Percentiles rank a stretch among this genome's conserved stretches.
phyloP scores from a whole-genome alignment of 2,329 filamentous ascomycete species.

The Fragosphaeria purpurea region DNA sequence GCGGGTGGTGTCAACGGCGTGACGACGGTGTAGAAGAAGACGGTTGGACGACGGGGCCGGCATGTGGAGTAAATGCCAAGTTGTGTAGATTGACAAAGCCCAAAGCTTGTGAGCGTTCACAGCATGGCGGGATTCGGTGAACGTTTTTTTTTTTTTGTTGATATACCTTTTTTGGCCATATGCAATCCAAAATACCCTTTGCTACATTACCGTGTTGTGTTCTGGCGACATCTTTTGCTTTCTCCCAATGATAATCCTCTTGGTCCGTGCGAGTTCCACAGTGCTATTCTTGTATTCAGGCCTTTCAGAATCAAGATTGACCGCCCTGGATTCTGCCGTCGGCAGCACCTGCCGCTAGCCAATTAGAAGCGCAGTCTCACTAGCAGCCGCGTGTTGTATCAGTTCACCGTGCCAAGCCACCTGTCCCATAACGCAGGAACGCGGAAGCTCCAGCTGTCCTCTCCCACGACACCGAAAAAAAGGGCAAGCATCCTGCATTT shows the following conservation, averaged over 20 bases:
- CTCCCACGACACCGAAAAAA: conserved; percentile 7
- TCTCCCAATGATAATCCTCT: conserved; percentile 20
- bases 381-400: conserved; percentile 6
- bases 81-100: neutral
- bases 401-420: conserved; percentile 2
- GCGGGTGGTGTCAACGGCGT: conserved; percentile 37
- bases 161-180: neutral
- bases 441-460: conserved; percentile 13
- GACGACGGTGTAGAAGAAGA: neutral
- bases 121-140: neutral
- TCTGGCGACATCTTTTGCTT: conserved; percentile 38
- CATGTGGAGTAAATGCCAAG: too few relatives aligned
- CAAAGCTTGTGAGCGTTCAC: neutral
- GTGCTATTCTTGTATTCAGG: conserved; percentile 1
- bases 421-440: conserved; percentile 2
- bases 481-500: conserved; percentile 1
- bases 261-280: conserved; percentile 1
- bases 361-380: neutral
- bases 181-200: conserved; percentile 7
- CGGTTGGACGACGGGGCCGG: too few relatives aligned
- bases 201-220: neutral
- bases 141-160: neutral
- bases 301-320: neutral
- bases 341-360: neutral
- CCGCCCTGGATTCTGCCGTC: conserved; percentile 8